phyloP scores from a whole-genome alignment of 2,329 filamentous ascomycete genomes.

The Phoma herbarum region DNA sequence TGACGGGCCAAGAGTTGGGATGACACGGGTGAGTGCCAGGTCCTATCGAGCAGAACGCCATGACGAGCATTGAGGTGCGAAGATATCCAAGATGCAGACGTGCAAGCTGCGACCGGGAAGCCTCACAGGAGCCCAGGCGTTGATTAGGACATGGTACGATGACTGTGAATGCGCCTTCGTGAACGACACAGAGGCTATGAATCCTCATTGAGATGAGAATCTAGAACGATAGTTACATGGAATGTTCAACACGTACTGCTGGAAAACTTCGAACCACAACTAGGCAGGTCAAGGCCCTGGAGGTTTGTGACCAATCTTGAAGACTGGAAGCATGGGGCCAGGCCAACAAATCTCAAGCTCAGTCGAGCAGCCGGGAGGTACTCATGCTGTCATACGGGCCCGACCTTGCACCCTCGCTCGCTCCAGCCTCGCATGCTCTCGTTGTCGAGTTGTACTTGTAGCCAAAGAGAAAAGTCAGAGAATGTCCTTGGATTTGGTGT shows the following conservation, averaged over 20 bases:
- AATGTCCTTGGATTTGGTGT: not conserved
- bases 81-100: too few relatives aligned
- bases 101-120: not conserved
- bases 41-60: not conserved
- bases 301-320: too few relatives aligned
- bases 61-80: not conserved
- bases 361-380: not conserved
- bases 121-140: too few relatives aligned
- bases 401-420: not conserved
- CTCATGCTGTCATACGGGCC: too few relatives aligned
- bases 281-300: not conserved
- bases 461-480: not conserved
- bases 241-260: not conserved
- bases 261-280: not conserved
- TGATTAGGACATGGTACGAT: not conserved
- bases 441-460: not conserved
- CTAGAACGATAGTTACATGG: not conserved
- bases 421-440: not conserved
- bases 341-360: not conserved
- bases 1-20: not conserved
- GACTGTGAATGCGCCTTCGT: too few relatives aligned
- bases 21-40: slow-evolving; percentile 4
- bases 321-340: not conserved
- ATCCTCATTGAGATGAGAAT: not conserved
- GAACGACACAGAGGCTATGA: not conserved